Percentiles rank a stretch among this genome's conserved stretches.
Evolutionary conservation across 208 protist genomes (phyloP).

Genomic region (Trypanosoma caninum): DNA sequence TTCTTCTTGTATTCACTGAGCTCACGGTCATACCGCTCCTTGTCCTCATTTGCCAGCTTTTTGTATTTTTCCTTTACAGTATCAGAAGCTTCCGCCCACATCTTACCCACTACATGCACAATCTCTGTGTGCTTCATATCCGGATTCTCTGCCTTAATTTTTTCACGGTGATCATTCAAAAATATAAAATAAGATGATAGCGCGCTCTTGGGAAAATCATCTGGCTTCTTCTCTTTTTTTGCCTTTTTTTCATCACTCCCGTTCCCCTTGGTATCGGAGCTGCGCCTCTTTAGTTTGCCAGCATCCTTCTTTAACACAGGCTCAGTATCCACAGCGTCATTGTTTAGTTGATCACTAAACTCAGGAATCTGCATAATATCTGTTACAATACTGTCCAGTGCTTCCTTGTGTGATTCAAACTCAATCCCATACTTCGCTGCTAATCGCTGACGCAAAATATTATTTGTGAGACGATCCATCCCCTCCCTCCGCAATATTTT

Average conservation of each 20-base stretch:
- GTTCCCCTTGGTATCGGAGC: constrained; percentile 17
- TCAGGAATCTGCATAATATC: constrained; percentile 55
- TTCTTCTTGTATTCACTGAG: constrained; percentile 66
- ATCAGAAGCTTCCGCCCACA: constrained; percentile 63
- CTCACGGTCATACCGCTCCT: constrained; percentile 70
- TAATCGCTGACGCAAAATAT: constrained; percentile 48
- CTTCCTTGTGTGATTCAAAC: constrained; percentile 40
- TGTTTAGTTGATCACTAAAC: constrained; percentile 65
- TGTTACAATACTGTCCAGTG: constrained; percentile 34
- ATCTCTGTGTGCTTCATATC: constrained; percentile 71
- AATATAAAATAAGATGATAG: constrained; percentile 79
- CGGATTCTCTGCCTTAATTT: constrained; percentile 63
- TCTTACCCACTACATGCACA: constrained; percentile 48
- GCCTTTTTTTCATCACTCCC: constrained; percentile 34
- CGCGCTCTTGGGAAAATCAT: constrained; percentile 81
- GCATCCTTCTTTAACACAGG: constrained; percentile 29
- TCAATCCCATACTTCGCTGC: constrained; percentile 77
- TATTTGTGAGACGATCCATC: constrained; percentile 50
- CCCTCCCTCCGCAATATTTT: constrained; percentile 70
- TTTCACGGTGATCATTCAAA: constrained; percentile 61
- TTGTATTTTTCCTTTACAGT: constrained; percentile 70
- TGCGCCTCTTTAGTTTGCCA: constrained; percentile 43
- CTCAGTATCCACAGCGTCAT: constrained; percentile 45
- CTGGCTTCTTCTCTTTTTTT: constrained; percentile 69
- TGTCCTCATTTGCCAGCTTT: constrained; percentile 73